Conservation (phyloP, 2,329 filamentous ascomycete species). For the Westerdykella ornata region DNA sequence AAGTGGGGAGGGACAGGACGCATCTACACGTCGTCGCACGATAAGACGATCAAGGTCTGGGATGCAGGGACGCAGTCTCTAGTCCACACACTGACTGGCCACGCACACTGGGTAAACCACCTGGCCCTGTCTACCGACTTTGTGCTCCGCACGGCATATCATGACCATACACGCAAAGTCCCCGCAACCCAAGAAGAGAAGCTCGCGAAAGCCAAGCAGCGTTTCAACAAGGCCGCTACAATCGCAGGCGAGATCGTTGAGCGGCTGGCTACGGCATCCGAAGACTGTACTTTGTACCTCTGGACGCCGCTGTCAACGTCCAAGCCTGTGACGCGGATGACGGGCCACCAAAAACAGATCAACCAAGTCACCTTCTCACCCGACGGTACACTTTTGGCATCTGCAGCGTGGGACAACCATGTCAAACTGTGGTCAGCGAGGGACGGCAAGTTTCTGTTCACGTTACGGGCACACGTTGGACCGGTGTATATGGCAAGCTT, state of each 20-base stretch:
- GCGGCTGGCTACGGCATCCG: slow-evolving; percentile 79
- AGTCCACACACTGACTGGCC: slow-evolving; percentile 69
- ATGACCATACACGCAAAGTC: slow-evolving; percentile 68
- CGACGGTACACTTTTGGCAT: slow-evolving; percentile 80
- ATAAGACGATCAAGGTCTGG: slow-evolving; percentile 91
- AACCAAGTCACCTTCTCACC: slow-evolving; percentile 94
- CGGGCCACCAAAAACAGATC: slow-evolving; percentile 95
- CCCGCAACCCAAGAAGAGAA: slow-evolving; percentile 65
- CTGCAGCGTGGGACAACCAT: slow-evolving; percentile 86
- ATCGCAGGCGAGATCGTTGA: slow-evolving; percentile 72
- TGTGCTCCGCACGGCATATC: slow-evolving; percentile 75
- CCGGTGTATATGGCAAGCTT: slow-evolving; percentile 91
- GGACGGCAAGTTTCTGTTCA: slow-evolving; percentile 73
- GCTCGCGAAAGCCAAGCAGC: slow-evolving; percentile 65
- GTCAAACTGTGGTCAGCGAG: slow-evolving; percentile 84
- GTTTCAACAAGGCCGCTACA: slow-evolving; percentile 79
- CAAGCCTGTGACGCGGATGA: slow-evolving; percentile 79
- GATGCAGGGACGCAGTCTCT: slow-evolving; percentile 71
- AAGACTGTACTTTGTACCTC: slow-evolving; percentile 94
- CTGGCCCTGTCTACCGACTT: slow-evolving; percentile 90
- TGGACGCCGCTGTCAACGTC: slow-evolving; percentile 74
- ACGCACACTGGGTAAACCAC: slow-evolving; percentile 95
- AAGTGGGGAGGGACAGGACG: slow-evolving; percentile 84
- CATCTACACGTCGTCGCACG: slow-evolving; percentile 58
- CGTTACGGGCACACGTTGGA: slow-evolving; percentile 80